phyloP scores from a whole-genome alignment of 2,329 filamentous ascomycete species.

The Fulvia fulva region DNA sequence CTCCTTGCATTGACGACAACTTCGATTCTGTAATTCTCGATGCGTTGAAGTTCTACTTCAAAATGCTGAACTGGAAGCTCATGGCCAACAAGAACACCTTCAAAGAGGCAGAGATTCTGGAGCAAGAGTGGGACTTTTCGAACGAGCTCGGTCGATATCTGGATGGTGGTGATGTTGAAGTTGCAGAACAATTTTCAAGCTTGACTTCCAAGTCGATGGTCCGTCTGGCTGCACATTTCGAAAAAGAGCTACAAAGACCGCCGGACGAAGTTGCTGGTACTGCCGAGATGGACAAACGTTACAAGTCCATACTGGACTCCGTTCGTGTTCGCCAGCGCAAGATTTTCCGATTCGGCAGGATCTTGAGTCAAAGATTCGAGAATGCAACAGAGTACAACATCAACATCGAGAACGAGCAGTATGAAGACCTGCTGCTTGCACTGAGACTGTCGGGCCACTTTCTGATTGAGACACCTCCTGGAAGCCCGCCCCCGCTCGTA shows the following conservation, averaged over 20 bases:
- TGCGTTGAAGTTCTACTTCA: slow-evolving; percentile 96
- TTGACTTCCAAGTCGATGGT: slow-evolving; percentile 89
- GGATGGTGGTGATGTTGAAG: slow-evolving; percentile 91
- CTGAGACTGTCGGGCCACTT: slow-evolving; percentile 82
- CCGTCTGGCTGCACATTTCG: slow-evolving; percentile 84
- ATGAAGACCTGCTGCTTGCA: slow-evolving; percentile 75
- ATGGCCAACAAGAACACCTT: slow-evolving; percentile 98
- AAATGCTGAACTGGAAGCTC: slow-evolving; percentile 96
- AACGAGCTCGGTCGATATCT: slow-evolving; percentile 89
- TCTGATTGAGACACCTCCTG: slow-evolving; percentile 61
- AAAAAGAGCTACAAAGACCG: slow-evolving; percentile 79
- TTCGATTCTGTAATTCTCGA: slow-evolving; percentile 91
- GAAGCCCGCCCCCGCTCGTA: slow-evolving; percentile 45
- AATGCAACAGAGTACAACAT: slow-evolving; percentile 95
- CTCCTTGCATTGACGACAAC: slow-evolving; percentile 92
- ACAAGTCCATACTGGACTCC: slow-evolving; percentile 92
- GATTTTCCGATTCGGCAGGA: slow-evolving; percentile 89
- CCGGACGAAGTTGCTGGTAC: slow-evolving; percentile 69
- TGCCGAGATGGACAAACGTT: slow-evolving; percentile 90
- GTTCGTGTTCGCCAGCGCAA: slow-evolving; percentile 94
- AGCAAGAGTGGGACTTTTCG: slow-evolving; percentile 97
- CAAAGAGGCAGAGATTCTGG: slow-evolving; percentile 95
- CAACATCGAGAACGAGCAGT: slow-evolving; percentile 62
- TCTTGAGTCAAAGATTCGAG: slow-evolving; percentile 89
- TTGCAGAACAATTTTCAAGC: slow-evolving; percentile 93